phyloP scores from a whole-genome alignment of 345 rosid genomes.

The Durio zibethinus region DNA sequence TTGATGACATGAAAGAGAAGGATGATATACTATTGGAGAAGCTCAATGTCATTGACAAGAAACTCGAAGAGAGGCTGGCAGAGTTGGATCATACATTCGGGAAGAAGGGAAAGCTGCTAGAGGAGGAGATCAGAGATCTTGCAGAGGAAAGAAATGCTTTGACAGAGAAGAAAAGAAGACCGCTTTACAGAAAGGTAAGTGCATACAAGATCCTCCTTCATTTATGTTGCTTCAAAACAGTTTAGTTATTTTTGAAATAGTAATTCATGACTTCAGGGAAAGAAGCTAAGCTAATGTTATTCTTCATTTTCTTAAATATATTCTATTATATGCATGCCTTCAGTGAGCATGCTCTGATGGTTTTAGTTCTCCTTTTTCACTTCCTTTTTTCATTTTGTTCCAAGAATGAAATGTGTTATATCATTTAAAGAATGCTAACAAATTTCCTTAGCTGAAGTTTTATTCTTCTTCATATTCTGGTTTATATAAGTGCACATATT shows the following conservation, averaged over 20 bases:
- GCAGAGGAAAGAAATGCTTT: slow-evolving; percentile 92
- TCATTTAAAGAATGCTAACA: neutral
- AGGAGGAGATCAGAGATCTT: slow-evolving; percentile 88
- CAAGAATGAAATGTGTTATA: neutral
- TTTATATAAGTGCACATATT: neutral
- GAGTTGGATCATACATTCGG: slow-evolving; percentile 91
- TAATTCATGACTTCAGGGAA: neutral
- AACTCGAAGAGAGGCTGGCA: slow-evolving; percentile 77
- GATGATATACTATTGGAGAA: slow-evolving; percentile 71
- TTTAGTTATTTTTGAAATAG: neutral
- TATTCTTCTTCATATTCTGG: neutral
- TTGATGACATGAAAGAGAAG: slow-evolving; percentile 92
- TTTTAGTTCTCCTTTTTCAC: neutral
- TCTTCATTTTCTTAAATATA: neutral
- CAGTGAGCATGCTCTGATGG: neutral
- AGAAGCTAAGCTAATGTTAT: neutral
- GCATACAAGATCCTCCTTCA: neutral
- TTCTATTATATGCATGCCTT: slow-evolving; percentile 1
- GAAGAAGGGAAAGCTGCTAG: slow-evolving; percentile 64
- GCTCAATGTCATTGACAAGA: slow-evolving; percentile 75
- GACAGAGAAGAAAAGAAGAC: slow-evolving; percentile 82
- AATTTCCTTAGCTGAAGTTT: neutral
- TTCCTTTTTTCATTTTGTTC: neutral
- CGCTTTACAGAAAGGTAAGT: slow-evolving; percentile 77
- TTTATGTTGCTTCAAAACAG: neutral